Base-by-base conservation (phyloP, 2,329 filamentous ascomycete genomes). In the Talaromyces sp. region DNA sequence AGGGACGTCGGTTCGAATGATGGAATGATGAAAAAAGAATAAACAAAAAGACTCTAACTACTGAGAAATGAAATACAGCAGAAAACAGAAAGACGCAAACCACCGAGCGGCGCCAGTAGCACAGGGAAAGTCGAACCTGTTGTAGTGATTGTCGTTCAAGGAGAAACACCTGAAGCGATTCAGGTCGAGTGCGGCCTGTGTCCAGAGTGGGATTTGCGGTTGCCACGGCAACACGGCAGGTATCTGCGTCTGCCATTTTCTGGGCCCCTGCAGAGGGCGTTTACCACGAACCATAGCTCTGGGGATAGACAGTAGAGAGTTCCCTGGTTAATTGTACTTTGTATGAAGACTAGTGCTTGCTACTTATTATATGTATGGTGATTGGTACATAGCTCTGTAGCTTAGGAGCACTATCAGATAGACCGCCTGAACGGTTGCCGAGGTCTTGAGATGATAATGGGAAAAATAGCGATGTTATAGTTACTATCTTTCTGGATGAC, bases 161-260 rank as follows among this genome's bases (percentile, higher is more conserved):
- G 52, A 50, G 35, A 21, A 39, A 56, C 28, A 31, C 12, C 11
- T 54, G 50, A 59, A 48, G 40, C 46, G 12, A 44, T 37, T 25
- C 37, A 52, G 28, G 25, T 14, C 2, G 58, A 12, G 35, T 21
- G 16, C 5, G n/a, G 14, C 44, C 31, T 18, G 46, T 25, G 52
- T 37, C 23, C 8, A 28, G 2, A 16, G 52, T 28, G 54, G n/a
- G 21, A 50, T 62, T 52, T 3, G 40, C 23, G 33, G 61, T 63
- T 63, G 61, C 55, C 55, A 48, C 55, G 28, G 61, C 55, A 63
- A 63, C 61, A 52, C 25, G 14, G 7, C 39, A 33, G 23, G 33
- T 28, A 56, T 40, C 28, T 52, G 46, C 28, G 25, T 9, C 48
- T 18, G 18, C 28, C 28, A 28, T 28, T 6, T 28, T n/a, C n/a